Evolutionary conservation across 371 early-diverging fungal species (phyloP).

Genomic region (Rhizopus sp.): DNA sequence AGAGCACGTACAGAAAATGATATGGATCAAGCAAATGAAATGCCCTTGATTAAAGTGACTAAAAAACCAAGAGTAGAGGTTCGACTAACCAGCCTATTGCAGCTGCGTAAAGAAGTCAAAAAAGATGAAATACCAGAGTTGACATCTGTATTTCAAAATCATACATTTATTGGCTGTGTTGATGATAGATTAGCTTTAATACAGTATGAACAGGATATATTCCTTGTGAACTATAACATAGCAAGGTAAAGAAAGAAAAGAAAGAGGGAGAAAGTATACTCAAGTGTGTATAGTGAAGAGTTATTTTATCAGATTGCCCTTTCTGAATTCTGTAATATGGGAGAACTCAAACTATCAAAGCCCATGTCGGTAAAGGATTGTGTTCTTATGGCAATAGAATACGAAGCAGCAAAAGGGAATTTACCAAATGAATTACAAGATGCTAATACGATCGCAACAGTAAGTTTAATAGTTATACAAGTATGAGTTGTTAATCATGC

Average conservation of each 20-base stretch:
- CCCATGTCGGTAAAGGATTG: conserved; percentile 71
- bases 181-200: conserved; percentile 75
- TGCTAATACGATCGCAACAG: conserved; percentile 60
- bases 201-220: conserved; percentile 82
- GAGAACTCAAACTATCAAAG: conserved; percentile 61
- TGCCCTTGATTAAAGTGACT: conserved; percentile 7
- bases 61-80: conserved; percentile 62
- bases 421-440: conserved; percentile 51
- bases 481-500: not conserved
- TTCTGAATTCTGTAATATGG: conserved; percentile 85
- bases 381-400: conserved; percentile 64
- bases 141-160: conserved; percentile 72
- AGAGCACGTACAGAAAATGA: conserved; percentile 5
- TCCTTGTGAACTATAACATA: conserved; percentile 75
- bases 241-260: conserved; percentile 53
- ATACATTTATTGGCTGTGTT: conserved; percentile 90
- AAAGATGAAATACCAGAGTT: conserved; percentile 60
- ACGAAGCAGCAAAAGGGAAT: conserved; percentile 46
- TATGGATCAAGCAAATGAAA: not conserved
- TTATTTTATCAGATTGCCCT: conserved; percentile 88
- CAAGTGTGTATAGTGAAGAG: conserved; percentile 63
- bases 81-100: conserved; percentile 73
- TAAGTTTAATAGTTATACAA: conserved; percentile 17
- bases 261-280: conserved; percentile 7
- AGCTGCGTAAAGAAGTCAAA: conserved; percentile 73